Evolutionary conservation across 1,284 basidiomycete species (phyloP), one percentile per base, ranked within the genome.

Genomic region (Xerocomus minutiporus): DNA sequence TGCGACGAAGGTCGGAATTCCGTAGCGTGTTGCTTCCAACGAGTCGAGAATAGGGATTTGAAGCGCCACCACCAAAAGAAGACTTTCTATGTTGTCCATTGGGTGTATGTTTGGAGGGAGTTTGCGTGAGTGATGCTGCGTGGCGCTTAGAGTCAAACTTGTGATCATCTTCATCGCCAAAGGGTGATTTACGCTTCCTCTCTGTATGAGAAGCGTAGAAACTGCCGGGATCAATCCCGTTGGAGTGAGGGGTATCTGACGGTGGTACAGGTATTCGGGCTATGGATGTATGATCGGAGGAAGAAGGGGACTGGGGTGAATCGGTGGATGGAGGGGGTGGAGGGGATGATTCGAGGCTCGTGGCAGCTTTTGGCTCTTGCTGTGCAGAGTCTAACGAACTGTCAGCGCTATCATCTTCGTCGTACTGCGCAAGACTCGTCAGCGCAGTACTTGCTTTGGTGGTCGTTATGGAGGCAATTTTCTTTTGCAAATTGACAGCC

Each of bases 401-500:
- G 23, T 74, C 72, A 4, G 71, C 66, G 23, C 71, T 71, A 25
- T 79, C 77, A 43, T 79, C 79, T 13, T 83, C 83, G 15, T 73
- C 74, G 61, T 88, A 88, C 53, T 74, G 73, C 0, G 72, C 70
- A 23, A 87, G 74, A 46, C 73, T 75, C 39, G 67, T 69, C 8
- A 88, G 69, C 9, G 78, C 75, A n/a, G 62, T 66, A 46, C 68
- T 72, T 20, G 75, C 67, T 34, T 65, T 60, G 48, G 61, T 64
- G 47, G 62, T 64, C 32, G 66, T 65, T 23, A 70, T 64, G 25
- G 76, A 76, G n/a, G 76, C 73, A 42, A 88, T 88, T 68, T 82
- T 87, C 62, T 74, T 76, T 67, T 83, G 83, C 48, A 88, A 62
- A 20, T 69, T 61, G 34, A 73, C 70, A 5, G 85, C 82, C 64